Conservation (phyloP, 371 early-diverging fungal genomes). For the Mortierella sp. region DNA sequence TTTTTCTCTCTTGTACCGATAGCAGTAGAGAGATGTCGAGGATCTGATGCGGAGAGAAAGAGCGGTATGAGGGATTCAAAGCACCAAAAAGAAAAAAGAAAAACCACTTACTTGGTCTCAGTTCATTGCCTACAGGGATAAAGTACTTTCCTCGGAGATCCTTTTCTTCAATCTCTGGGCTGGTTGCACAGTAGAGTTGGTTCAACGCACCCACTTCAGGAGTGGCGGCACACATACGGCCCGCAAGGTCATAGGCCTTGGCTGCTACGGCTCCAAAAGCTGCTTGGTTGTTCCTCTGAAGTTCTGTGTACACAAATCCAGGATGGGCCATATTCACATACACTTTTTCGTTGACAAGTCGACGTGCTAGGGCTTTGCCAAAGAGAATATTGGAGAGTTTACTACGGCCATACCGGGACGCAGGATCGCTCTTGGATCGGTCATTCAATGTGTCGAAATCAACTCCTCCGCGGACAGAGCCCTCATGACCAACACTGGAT, state of each 20-base stretch:
- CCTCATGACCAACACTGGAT: conserved; percentile 37
- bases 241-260: conserved; percentile 21
- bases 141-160: conserved; percentile 40
- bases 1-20: no score
- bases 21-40: no score
- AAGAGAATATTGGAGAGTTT: conserved; percentile 76
- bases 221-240: conserved; percentile 21
- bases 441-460: conserved; percentile 53
- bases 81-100: not conserved
- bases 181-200: conserved; percentile 71
- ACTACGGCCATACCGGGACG: conserved; percentile 53
- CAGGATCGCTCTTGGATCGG: conserved; percentile 15
- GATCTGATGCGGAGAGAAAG: no score
- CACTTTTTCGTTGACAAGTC: conserved; percentile 38
- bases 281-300: conserved; percentile 36
- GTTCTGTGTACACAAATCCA: conserved; percentile 44
- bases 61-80: no score
- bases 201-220: conserved; percentile 64
- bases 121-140: conserved; percentile 41
- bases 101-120: conserved; percentile 34
- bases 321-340: conserved; percentile 46
- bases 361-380: conserved; percentile 60
- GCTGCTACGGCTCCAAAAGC: conserved; percentile 22
- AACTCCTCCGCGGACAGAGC: conserved; percentile 43
- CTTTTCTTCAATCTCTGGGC: conserved; percentile 54